A percentile compares a stretch with the other conserved stretches of the same genome.
Evolutionary conservation across 1,284 basidiomycete species (phyloP).

Genomic region (Ganoderma sp.): DNA sequence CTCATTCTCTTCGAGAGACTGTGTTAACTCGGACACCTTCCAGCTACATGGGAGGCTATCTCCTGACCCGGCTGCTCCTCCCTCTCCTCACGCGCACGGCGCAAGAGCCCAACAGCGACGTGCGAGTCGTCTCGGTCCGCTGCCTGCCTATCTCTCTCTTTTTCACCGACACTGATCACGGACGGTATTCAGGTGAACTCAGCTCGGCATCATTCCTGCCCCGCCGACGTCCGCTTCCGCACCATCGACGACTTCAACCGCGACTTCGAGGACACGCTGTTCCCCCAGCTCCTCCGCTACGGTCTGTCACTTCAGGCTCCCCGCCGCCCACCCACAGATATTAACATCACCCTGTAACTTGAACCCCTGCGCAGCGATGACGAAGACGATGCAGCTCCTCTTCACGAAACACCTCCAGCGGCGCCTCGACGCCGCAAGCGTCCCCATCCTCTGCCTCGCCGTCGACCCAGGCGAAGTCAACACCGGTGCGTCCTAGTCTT

Average conservation of each 20-base stretch:
- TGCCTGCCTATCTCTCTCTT: neutral
- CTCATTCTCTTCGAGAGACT: too few species aligned
- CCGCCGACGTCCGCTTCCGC: constrained; percentile 38
- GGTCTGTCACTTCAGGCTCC: constrained; percentile 37
- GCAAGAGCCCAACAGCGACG: constrained; percentile 2
- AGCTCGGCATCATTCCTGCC: neutral
- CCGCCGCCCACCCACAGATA: too few species aligned
- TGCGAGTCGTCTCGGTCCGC: neutral
- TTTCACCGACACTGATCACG: neutral
- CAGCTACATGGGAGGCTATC: neutral
- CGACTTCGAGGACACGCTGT: constrained; percentile 39
- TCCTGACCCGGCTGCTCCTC: neutral
- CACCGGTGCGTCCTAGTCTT: constrained; percentile 47
- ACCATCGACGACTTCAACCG: constrained; percentile 48
- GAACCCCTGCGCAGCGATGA: neutral
- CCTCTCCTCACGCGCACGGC: neutral
- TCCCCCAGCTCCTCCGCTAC: constrained; percentile 44
- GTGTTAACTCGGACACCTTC: neutral
- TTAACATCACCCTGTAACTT: too few species aligned
- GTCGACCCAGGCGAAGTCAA: constrained; percentile 48
- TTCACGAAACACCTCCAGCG: constrained; percentile 39
- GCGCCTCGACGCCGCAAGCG: constrained; percentile 36
- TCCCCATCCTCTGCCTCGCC: constrained; percentile 35
- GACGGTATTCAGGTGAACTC: neutral
- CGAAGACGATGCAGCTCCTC: constrained; percentile 33